phyloP scores from a whole-genome alignment of 2,329 filamentous ascomycete genomes.

The Aureobasidium sp. region DNA sequence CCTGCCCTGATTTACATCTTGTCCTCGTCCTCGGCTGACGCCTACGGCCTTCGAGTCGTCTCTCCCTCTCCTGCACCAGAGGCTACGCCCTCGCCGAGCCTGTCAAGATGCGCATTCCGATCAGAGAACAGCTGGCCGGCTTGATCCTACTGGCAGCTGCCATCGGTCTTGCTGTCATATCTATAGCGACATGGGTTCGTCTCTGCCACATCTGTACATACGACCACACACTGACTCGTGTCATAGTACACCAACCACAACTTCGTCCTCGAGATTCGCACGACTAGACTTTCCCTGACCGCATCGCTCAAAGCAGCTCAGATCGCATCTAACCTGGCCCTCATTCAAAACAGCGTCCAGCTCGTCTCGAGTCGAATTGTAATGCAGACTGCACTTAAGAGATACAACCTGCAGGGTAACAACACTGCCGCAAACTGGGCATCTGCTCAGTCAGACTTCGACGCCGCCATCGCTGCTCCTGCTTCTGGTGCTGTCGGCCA shows the following conservation, averaged over 20 bases:
- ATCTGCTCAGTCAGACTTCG: conserved; percentile 56
- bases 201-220: not conserved
- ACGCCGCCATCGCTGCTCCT: conserved; percentile 58
- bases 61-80: not conserved
- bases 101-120: conserved; percentile 71
- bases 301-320: conserved; percentile 82
- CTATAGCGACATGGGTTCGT: conserved; percentile 60
- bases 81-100: not conserved
- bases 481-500: conserved; percentile 39
- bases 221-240: conserved; percentile 12
- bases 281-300: conserved; percentile 60
- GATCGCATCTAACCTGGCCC: conserved; percentile 67
- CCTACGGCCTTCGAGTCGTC: not conserved
- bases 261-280: conserved; percentile 53
- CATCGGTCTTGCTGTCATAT: conserved; percentile 67
- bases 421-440: conserved; percentile 54
- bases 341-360: conserved; percentile 68
- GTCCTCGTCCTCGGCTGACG: not conserved
- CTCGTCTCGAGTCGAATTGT: conserved; percentile 61
- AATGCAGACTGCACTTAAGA: conserved; percentile 45
- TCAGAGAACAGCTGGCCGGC: conserved; percentile 76
- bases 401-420: conserved; percentile 51
- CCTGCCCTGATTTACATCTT: not conserved
- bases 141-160: conserved; percentile 72
- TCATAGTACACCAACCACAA: conserved; percentile 51